These are phyloP conservation scores for Tetrapyrgos nigripes DNA, from an alignment of 1,284 basidiomycete genomes.

Conservation along the genomic window DNA sequence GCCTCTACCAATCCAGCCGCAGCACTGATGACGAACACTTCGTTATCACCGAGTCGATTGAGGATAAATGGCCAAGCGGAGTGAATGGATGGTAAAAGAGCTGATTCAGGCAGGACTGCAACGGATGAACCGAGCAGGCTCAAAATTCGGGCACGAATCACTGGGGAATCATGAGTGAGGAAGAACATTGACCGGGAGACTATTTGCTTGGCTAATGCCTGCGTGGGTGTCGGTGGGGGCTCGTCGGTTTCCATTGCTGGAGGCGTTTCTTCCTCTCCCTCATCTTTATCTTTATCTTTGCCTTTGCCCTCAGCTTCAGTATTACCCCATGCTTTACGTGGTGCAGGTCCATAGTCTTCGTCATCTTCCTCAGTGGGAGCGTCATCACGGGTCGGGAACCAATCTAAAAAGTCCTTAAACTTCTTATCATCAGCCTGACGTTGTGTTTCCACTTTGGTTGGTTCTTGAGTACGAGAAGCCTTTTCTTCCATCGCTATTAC, in stretches of 20 bases:
- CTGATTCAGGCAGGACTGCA: slow-evolving; percentile 76
- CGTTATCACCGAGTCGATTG: slow-evolving; percentile 76
- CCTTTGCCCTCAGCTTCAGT: slow-evolving; percentile 21
- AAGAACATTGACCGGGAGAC: slow-evolving; percentile 88
- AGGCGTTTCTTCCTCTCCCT: slow-evolving; percentile 31
- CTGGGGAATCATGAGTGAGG: slow-evolving; percentile 85
- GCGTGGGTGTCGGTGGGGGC: slow-evolving; percentile 67
- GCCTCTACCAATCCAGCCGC: slow-evolving; percentile 75
- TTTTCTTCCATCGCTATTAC: slow-evolving; percentile 67
- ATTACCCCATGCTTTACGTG: slow-evolving; percentile 59
- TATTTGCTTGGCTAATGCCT: slow-evolving; percentile 82
- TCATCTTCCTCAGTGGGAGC: slow-evolving; percentile 39
- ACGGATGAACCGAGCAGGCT: slow-evolving; percentile 75
- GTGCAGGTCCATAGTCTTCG: slow-evolving; percentile 66
- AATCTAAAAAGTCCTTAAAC: slow-evolving; percentile 62
- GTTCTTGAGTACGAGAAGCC: slow-evolving; percentile 18
- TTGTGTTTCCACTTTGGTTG: slow-evolving; percentile 5
- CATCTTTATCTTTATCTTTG: slow-evolving; percentile 15
- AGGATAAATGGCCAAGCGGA: slow-evolving; percentile 89
- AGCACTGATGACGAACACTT: slow-evolving; percentile 80
- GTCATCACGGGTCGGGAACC: slow-evolving; percentile 63
- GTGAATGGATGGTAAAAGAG: slow-evolving; percentile 84
- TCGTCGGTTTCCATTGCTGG: slow-evolving; percentile 42
- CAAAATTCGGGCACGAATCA: slow-evolving; percentile 84
- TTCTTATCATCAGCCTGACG: slow-evolving; percentile 27